Base-by-base conservation (phyloP, 805 yeast species). In the Saccharomyces jurei region DNA sequence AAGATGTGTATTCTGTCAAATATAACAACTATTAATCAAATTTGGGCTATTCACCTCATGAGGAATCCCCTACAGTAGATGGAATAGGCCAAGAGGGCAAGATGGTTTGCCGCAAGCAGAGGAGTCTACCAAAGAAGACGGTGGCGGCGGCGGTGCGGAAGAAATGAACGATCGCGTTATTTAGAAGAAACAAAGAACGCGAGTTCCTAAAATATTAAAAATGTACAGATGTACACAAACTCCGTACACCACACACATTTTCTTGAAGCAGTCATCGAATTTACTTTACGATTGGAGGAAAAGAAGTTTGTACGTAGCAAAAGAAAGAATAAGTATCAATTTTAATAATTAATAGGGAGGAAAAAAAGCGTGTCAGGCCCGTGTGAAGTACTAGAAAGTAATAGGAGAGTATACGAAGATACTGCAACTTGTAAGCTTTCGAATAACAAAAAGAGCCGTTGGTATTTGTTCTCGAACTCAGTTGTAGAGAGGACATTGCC, bases 401-500 rank as follows among this genome's bases (percentile, higher is more conserved):
- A 51, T 49, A 26, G 17, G 44, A 5, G 22, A 36, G 44, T 17
- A 36, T 36, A 36, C 9, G 17, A 41, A 48, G 22, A 54, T 41
- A 50, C 41, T 17, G 26, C 25, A 48, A 52, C 36, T 47, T 48
- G 44, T 36, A 36, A 36, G 44, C 54, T 52, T 41, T 48, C 57
- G 57, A 30, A 50, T 53, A 57, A 50, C 56, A 51, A 53, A 49
- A 51, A 47, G 60, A 54, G 57, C 50, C 60, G 30, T 49, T 54
- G 48, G 14, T 28, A 30, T 10, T 59, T 60, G 53, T 52, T 69
- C 72, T 69, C 68, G 72, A 66, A 69, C 64, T 52, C 68, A 61
- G 72, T 69, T 68, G 72, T 69, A 69, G 72, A 66, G 72, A 65
- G 60, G 65, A 64, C 57, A 62, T 63, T 67, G 72, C 63, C 71